These are phyloP conservation scores for Agroathelia rolfsii DNA, from an alignment of 1,284 basidiomycete genomes.

Conservation along the genomic window DNA sequence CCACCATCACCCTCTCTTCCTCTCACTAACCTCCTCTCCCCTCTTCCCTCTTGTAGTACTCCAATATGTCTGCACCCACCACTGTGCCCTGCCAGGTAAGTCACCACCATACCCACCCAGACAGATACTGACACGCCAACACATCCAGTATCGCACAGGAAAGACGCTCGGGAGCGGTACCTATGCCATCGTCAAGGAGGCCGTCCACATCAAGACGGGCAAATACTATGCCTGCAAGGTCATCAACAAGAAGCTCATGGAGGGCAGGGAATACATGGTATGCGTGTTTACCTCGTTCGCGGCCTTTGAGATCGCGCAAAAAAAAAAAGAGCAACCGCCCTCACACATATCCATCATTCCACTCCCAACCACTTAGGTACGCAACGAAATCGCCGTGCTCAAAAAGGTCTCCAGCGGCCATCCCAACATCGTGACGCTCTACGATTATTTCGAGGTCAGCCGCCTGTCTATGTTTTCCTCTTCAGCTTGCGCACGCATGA, in stretches of 20 bases:
- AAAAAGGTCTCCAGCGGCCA: conserved; percentile 92
- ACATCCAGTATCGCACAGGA: conserved; percentile 78
- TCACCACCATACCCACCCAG: not conserved
- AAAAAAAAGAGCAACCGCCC: not conserved
- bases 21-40: too few relatives aligned
- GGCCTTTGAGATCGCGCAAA: not conserved
- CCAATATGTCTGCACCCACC: too few relatives aligned
- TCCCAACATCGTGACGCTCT: conserved; percentile 80
- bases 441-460: conserved; percentile 92
- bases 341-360: not conserved
- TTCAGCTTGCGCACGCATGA: not conserved
- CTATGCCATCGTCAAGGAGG: conserved; percentile 90
- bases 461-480: conserved; percentile 5
- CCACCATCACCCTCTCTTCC: too few relatives aligned
- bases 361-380: conserved; percentile 59
- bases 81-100: conserved; percentile 60
- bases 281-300: conserved; percentile 15
- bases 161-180: conserved; percentile 88
- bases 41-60: too few relatives aligned
- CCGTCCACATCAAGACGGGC: conserved; percentile 90
- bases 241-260: conserved; percentile 97
- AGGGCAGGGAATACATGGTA: conserved; percentile 87
- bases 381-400: conserved; percentile 94
- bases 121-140: conserved; percentile 1
- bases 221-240: conserved; percentile 83